These are phyloP conservation scores for Boletus hoseneyae DNA, from an alignment of 1,284 basidiomycete genomes.

Conservation along the genomic window DNA sequence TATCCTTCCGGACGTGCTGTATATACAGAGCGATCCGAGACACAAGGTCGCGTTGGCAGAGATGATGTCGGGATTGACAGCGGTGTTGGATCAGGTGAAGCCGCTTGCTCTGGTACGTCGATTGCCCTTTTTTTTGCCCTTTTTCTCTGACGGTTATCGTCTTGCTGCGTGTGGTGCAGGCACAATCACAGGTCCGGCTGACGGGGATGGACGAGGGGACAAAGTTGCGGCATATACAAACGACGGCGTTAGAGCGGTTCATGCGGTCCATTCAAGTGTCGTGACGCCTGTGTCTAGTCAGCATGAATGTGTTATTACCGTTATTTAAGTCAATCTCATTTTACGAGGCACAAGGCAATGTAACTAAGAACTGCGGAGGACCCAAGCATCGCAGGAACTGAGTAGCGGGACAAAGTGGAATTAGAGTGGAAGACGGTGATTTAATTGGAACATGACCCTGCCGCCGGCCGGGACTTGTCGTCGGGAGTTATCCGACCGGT, in stretches of 20 bases:
- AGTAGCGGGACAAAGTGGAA: too few relatives aligned
- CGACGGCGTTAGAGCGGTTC: constrained; percentile 46
- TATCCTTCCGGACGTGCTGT: constrained; percentile 67
- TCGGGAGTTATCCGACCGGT: too few relatives aligned
- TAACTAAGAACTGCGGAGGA: neutral
- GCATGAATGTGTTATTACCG: constrained; percentile 15
- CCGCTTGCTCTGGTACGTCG: constrained; percentile 59
- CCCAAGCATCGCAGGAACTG: too few relatives aligned
- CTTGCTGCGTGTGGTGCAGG: constrained; percentile 26
- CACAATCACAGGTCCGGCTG: constrained; percentile 42
- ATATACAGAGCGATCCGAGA: constrained; percentile 52
- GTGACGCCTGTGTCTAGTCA: constrained; percentile 12
- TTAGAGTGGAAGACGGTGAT: too few relatives aligned
- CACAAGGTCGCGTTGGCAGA: constrained; percentile 69
- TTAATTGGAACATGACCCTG: too few relatives aligned
- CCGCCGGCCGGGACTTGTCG: too few relatives aligned
- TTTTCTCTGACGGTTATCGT: neutral
- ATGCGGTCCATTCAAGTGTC: constrained; percentile 37
- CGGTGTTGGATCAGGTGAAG: constrained; percentile 54
- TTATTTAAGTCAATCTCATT: constrained; percentile 18
- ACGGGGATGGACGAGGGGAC: constrained; percentile 46
- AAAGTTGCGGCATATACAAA: constrained; percentile 51
- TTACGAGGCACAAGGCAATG: neutral
- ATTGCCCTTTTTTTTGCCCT: neutral
- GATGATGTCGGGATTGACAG: constrained; percentile 66